Evolutionary conservation across 75 land plant species (phyloP), one percentile per base, ranked within the genome.

Genomic region (Selaginella tamariscina): DNA sequence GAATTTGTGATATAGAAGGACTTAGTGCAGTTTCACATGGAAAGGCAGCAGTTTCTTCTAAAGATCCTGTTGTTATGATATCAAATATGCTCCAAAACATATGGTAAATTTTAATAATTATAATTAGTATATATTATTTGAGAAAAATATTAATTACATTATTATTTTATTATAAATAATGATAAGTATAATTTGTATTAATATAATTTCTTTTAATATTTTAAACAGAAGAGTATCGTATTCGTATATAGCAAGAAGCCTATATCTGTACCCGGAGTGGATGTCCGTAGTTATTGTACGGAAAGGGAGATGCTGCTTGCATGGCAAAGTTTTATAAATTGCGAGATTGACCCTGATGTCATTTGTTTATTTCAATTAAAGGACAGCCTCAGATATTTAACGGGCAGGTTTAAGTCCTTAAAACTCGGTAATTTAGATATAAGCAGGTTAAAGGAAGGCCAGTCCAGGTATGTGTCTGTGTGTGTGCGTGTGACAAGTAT

Each of bases 281-380:
- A 70, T 31, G 30, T 75, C 1, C 77, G 66, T 21, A 27, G 22
- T 13, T 55, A 27, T 66, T 63, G 65, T 21, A 55, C 63, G 27
- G 77, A 75, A 39, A 32, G 30, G 27, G 68, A 64, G 2, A 71
- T 75, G 74, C 73, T 75, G 13, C 26, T 31, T 32, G 73, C 73
- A 0, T 75, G 77, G 77, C 65, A 56, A 29, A 70, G 71, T n/a
- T 75, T 75, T 22, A 33, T 75, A 29, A 27, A 29, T 28, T 64
- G 30, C 30, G 77, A 75, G 54, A 15, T 65, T 32, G 77, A 75
- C 66, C 77, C 77, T 56, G 77, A 75, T 71, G 68, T 75, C 32
- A 64, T 75, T 8, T 75, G 77, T 57, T 62, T 75, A 0, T 75
- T n/a, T 66, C 77, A 75, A 65, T 28, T 75, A 68, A 75, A 75